A percentile compares a stretch with the other conserved stretches of the same genome.
phyloP scores from a whole-genome alignment of 2,329 filamentous ascomycete species.

The Pseudovirgaria hyperparasitica region DNA sequence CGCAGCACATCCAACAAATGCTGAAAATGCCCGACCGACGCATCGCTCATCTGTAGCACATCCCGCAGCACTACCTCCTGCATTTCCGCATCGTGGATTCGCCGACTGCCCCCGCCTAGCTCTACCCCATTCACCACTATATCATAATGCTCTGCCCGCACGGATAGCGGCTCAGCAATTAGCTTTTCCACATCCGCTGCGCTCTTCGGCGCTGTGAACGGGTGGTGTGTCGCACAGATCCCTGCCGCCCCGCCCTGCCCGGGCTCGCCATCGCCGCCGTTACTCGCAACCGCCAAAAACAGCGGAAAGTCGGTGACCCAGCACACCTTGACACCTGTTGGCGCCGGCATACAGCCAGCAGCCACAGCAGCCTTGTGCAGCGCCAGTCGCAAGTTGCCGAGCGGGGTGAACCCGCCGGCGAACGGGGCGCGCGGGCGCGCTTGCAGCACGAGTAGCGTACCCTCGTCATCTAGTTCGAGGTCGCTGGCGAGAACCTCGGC shows the following conservation, averaged over 20 bases:
- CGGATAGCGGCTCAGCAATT: conserved; percentile 55
- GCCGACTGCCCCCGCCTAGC: conserved; percentile 80
- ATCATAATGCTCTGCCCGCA: conserved; percentile 82
- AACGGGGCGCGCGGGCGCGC: conserved; percentile 55
- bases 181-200: conserved; percentile 62
- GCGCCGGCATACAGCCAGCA: conserved; percentile 41
- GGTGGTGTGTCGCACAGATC: conserved; percentile 82
- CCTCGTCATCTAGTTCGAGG: conserved; percentile 44
- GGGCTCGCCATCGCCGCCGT: conserved; percentile 48
- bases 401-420: conserved; percentile 56
- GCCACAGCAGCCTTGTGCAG: conserved; percentile 58
- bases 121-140: conserved; percentile 93
- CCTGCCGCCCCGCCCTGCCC: conserved; percentile 74
- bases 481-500: conserved; percentile 43
- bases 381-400: conserved; percentile 61
- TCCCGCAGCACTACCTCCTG: conserved; percentile 79
- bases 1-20: conserved; percentile 74
- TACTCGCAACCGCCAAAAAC: no score
- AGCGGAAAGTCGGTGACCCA: conserved; percentile 91
- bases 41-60: conserved; percentile 63
- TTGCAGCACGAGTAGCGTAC: conserved; percentile 72
- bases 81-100: conserved; percentile 74
- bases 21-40: conserved; percentile 65
- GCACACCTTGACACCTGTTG: conserved; percentile 50
- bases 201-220: conserved; percentile 79